phyloP scores from a whole-genome alignment of 208 protist species.

The Leptomonas seymouri region DNA sequence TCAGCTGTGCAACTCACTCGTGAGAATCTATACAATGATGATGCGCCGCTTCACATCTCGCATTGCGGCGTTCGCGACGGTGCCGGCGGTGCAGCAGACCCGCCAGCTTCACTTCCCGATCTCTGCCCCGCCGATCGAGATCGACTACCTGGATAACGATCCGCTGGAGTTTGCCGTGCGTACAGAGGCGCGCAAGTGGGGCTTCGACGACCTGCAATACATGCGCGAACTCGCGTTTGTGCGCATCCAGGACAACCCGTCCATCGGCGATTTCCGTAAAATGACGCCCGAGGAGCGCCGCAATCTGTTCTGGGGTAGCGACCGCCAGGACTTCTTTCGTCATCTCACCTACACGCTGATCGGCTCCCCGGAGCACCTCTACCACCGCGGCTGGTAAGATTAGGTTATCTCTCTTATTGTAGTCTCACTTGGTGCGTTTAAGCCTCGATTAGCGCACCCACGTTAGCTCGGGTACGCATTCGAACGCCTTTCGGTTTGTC shows the following conservation, averaged over 20 bases:
- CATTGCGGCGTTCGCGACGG: conserved; percentile 31
- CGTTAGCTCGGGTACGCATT: no score
- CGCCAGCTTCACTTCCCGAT: conserved; percentile 85
- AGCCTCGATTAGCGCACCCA: no score
- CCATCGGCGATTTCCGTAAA: conserved; percentile 80
- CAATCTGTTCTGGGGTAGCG: conserved; percentile 87
- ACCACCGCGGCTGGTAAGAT: conserved; percentile 88
- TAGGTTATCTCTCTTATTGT: background rate
- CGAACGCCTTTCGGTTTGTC: background rate
- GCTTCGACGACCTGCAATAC: conserved; percentile 88
- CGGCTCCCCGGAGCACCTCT: conserved; percentile 85
- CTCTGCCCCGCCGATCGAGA: conserved; percentile 79
- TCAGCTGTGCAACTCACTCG: no score
- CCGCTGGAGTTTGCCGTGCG: conserved; percentile 88
- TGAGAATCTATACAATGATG: conserved; percentile 3
- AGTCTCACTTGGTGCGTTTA: no score
- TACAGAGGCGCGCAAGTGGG: conserved; percentile 87
- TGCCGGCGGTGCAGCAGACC: conserved; percentile 33
- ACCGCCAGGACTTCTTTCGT: conserved; percentile 89
- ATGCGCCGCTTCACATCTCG: conserved; percentile 49
- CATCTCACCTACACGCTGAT: conserved; percentile 74
- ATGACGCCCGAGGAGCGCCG: conserved; percentile 88
- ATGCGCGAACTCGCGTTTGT: conserved; percentile 91
- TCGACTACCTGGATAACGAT: conserved; percentile 86
- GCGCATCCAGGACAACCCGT: conserved; percentile 89